phyloP scores from a whole-genome alignment of 352 stramenopile species.

The Globisporangium takayamanum region DNA sequence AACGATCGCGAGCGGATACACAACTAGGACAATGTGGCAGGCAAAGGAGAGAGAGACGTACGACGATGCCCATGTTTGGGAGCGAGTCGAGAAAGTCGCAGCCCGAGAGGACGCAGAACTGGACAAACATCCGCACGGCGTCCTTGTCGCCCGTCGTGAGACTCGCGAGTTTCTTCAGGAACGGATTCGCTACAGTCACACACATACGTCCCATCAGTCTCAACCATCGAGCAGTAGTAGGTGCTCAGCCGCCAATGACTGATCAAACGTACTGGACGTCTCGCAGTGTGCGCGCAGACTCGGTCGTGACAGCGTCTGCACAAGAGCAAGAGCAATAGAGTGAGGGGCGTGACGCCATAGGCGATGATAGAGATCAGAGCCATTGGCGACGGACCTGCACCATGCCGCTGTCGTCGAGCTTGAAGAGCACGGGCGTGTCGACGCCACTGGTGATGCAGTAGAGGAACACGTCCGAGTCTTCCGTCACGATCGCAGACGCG shows the following conservation, averaged over 20 bases:
- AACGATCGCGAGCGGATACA: background rate
- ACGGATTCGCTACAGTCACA: conserved; percentile 27
- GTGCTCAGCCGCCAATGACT: background rate
- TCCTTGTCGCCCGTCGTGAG: conserved; percentile 53
- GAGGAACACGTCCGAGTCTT: conserved; percentile 76
- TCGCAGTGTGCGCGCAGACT: conserved; percentile 46
- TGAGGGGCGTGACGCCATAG: background rate
- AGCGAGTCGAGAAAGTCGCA: conserved; percentile 77
- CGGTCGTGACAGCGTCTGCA: conserved; percentile 40
- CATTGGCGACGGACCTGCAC: conserved; percentile 27
- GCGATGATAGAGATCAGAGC: background rate
- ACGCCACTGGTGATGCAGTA: conserved; percentile 59
- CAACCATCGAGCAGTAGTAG: background rate
- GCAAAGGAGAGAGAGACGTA: conserved; percentile 21
- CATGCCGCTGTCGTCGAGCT: conserved; percentile 56
- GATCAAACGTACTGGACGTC: conserved; percentile 20
- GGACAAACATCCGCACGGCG: conserved; percentile 71
- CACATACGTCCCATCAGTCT: background rate
- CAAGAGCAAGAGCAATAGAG: background rate
- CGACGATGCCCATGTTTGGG: conserved; percentile 66
- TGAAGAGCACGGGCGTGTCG: conserved; percentile 54
- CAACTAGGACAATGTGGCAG: background rate
- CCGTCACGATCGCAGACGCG: conserved; percentile 63
- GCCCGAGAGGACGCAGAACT: conserved; percentile 62
- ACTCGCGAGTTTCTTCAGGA: conserved; percentile 48